A percentile compares a stretch with the other conserved stretches of the same genome.
phyloP scores from a whole-genome alignment of 768 basidiomycete species.

The Clitopilus hobsonii region DNA sequence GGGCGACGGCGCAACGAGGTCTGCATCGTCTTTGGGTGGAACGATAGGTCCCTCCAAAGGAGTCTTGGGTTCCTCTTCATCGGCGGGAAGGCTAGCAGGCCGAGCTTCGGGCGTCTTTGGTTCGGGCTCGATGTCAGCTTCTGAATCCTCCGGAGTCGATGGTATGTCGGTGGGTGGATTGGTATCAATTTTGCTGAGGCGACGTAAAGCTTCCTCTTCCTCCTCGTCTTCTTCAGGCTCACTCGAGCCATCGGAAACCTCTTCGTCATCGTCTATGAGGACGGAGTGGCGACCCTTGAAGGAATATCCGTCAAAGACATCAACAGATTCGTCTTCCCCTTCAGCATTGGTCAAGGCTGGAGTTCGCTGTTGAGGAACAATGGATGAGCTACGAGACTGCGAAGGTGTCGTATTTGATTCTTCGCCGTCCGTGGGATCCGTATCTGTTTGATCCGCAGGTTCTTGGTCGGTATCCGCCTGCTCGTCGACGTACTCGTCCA shows the following conservation, averaged over 20 bases:
- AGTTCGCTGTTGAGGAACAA: slow-evolving; percentile 34
- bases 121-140: slow-evolving; percentile 39
- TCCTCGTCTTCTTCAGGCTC: slow-evolving; percentile 41
- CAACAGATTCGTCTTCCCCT: slow-evolving; percentile 52
- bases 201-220: slow-evolving; percentile 21
- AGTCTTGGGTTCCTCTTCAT: slow-evolving; percentile 16
- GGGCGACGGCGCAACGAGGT: slow-evolving; percentile 4
- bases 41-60: slow-evolving; percentile 15
- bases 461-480: slow-evolving; percentile 68
- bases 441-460: slow-evolving; percentile 55
- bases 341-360: not conserved
- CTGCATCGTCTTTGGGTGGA: slow-evolving; percentile 13
- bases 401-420: slow-evolving; percentile 77
- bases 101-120: slow-evolving; percentile 78
- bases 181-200: slow-evolving; percentile 12
- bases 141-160: slow-evolving; percentile 15
- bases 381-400: slow-evolving; percentile 74
- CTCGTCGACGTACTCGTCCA: slow-evolving; percentile 70
- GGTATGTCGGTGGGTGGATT: slow-evolving; percentile 10
- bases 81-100: slow-evolving; percentile 20
- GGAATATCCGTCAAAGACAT: slow-evolving; percentile 92
- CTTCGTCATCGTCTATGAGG: slow-evolving; percentile 69
- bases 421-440: slow-evolving; percentile 68
- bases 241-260: slow-evolving; percentile 36
- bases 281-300: slow-evolving; percentile 86